Evolutionary conservation across 2,329 filamentous ascomycete genomes (phyloP), one percentile per base, ranked within the genome.

Genomic region (Paracoccidioides brasiliensis): DNA sequence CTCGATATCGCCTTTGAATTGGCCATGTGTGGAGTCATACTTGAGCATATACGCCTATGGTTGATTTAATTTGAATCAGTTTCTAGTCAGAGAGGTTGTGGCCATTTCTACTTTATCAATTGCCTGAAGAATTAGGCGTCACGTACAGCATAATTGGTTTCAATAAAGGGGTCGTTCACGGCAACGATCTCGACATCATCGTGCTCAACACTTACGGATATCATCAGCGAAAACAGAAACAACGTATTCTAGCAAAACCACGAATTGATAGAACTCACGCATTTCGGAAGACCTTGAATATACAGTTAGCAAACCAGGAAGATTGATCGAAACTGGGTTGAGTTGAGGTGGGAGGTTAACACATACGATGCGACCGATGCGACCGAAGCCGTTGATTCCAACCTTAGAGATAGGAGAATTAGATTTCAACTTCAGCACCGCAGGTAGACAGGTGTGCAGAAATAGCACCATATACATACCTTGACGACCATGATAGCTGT

Each of bases 81-180:
- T 57, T 35, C 43, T 35, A 1, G 3, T 15, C 22, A 22, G 1
- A 22, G 22, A 22, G 22, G 2, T 22, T 22, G 22, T 22, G 22
- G 22, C 22, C 22, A 45, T 28, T 9, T 14, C 10, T 46, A 28
- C 15, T 5, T n/a, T 28, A 28, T 46, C 10, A 33, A 15, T 5
- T 6, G 33, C 15, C 10, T 9, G 12, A 7, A 22, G n/a, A 12
- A 50, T 40, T 30, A 8, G 44, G 37, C 2, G 22, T 22, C 56
- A 86, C 90, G 80, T 84, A 95, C 91, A 76, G 93, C 93, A 78
- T 97, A 97, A 76, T 90, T 79, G 70, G 88, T 83, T 78, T 96
- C 90, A 78, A 98, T 97, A 86, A 98, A 97, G 68, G 93, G 93
- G 76, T 97, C 93, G 82, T 98, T 97, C 79, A 96, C 89, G 68